Conservation (phyloP, 352 stramenopile species). For the Globisporangium camurandrum region DNA sequence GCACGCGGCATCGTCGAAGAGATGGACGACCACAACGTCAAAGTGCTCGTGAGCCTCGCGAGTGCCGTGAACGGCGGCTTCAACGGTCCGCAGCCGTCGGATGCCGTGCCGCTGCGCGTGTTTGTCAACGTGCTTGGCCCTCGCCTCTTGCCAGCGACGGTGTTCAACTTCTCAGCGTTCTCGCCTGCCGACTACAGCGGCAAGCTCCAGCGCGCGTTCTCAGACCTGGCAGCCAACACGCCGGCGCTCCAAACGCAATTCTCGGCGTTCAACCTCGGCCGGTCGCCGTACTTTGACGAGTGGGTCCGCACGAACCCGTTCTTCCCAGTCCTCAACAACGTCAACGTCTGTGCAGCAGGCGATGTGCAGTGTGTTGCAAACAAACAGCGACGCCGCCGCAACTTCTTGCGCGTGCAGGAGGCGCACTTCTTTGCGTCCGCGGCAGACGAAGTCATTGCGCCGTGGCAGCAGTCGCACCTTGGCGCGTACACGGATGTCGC, state of each 20-base stretch:
- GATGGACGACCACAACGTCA: conserved; percentile 51
- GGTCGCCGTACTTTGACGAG: neutral
- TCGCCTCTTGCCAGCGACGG: conserved; percentile 17
- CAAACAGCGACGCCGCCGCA: neutral
- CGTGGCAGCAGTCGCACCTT: conserved; percentile 15
- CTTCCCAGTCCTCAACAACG: conserved; percentile 5
- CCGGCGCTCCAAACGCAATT: neutral
- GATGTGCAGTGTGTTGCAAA: neutral
- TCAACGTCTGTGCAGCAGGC: no score
- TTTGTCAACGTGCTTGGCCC: conserved; percentile 18
- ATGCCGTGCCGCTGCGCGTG: conserved; percentile 4
- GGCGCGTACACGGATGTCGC: conserved; percentile 16
- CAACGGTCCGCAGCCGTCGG: conserved; percentile 26
- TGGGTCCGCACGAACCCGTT: conserved; percentile 3
- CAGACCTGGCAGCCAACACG: neutral
- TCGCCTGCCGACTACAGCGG: conserved; percentile 9
- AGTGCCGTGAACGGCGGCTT: conserved; percentile 38
- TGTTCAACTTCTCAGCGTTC: conserved; percentile 15
- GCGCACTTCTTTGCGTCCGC: conserved; percentile 22
- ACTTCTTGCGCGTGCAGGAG: conserved; percentile 10
- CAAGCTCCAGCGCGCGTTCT: conserved; percentile 5
- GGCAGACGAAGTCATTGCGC: conserved; percentile 10
- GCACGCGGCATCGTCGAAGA: conserved; percentile 37
- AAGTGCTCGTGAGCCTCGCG: conserved; percentile 37
- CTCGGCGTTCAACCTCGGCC: neutral